phyloP scores from a whole-genome alignment of 192 early-diverging fungal genomes.

The Rhizophlyctis rosea region DNA sequence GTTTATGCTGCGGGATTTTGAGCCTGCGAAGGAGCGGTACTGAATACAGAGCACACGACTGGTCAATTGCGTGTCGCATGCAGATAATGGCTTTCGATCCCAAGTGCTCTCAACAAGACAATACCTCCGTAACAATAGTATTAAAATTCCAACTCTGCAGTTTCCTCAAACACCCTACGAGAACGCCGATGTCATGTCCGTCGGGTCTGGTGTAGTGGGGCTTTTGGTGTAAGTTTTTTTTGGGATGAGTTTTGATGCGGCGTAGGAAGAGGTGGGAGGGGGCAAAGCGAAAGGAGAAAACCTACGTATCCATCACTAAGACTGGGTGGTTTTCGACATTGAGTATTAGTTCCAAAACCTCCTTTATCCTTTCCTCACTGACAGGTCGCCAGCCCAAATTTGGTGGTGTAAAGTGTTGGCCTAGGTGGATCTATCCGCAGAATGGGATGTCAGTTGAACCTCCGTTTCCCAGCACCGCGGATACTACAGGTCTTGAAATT shows the following conservation, averaged over 20 bases:
- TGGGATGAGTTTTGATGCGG: too few relatives aligned
- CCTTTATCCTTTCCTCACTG: constrained; percentile 93
- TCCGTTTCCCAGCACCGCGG: constrained; percentile 1
- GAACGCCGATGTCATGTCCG: constrained; percentile 87
- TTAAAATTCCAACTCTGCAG: constrained; percentile 97
- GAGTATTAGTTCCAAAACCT: constrained; percentile 83
- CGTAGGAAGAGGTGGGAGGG: too few relatives aligned
- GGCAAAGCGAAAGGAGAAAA: too few relatives aligned
- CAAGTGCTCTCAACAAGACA: too few relatives aligned
- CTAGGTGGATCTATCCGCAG: constrained; percentile 35
- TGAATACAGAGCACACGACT: constrained; percentile 19
- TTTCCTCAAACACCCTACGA: constrained; percentile 90
- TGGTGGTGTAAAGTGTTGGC: constrained; percentile 21
- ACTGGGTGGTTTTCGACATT: constrained; percentile 81
- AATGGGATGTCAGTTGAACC: too few relatives aligned
- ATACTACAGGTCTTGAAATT: too few relatives aligned
- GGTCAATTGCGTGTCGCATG: neutral
- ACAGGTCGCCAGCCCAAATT: constrained; percentile 76
- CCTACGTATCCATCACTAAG: constrained; percentile 86
- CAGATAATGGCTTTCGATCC: neutral
- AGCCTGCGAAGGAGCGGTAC: constrained; percentile 92
- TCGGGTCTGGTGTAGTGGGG: constrained; percentile 69
- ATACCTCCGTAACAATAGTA: constrained; percentile 91
- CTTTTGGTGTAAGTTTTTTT: too few relatives aligned
- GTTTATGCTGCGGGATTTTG: constrained; percentile 78